Conservation (phyloP, 2,329 filamentous ascomycete genomes). For the Xylariomycetidae sp. region DNA sequence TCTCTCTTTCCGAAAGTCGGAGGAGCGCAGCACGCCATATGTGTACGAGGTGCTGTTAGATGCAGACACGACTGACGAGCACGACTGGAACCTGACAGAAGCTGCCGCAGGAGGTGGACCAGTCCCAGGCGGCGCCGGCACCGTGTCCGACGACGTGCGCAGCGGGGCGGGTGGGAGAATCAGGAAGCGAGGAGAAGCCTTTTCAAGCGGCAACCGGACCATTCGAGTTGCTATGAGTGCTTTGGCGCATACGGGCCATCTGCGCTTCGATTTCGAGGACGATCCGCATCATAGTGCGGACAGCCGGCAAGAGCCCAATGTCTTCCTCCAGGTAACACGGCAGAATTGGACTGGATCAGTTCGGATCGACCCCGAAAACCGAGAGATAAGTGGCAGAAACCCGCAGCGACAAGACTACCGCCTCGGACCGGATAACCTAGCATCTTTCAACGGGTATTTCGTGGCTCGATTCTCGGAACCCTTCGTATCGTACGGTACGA, state of each 20-base stretch:
- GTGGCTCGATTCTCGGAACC: constrained; percentile 39
- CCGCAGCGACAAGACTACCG: constrained; percentile 40
- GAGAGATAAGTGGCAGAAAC: constrained; percentile 37
- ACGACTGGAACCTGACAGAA: constrained; percentile 30
- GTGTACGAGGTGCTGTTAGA: constrained; percentile 39
- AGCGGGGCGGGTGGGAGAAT: constrained; percentile 36
- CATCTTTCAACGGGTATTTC: constrained; percentile 38
- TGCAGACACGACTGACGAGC: constrained; percentile 27
- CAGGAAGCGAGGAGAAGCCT: constrained; percentile 16
- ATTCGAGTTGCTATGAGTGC: constrained; percentile 34
- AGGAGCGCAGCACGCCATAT: constrained; percentile 38
- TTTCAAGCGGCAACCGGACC: constrained; percentile 10
- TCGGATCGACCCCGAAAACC: constrained; percentile 29
- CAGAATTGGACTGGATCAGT: constrained; percentile 39
- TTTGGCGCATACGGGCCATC: constrained; percentile 34
- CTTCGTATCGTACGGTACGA: constrained; percentile 32
- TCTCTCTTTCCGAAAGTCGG: constrained; percentile 33
- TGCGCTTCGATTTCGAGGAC: constrained; percentile 33
- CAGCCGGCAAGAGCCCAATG: constrained; percentile 24
- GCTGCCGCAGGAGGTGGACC: constrained; percentile 23
- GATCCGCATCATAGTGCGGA: constrained; percentile 1
- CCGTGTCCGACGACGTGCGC: constrained; percentile 27
- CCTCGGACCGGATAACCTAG: constrained; percentile 35
- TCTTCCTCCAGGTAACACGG: constrained; percentile 38
- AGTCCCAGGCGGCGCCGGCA: constrained; percentile 34